These are phyloP conservation scores for Syzygium grande DNA, from an alignment of 345 rosid species.

Conservation along the genomic window DNA sequence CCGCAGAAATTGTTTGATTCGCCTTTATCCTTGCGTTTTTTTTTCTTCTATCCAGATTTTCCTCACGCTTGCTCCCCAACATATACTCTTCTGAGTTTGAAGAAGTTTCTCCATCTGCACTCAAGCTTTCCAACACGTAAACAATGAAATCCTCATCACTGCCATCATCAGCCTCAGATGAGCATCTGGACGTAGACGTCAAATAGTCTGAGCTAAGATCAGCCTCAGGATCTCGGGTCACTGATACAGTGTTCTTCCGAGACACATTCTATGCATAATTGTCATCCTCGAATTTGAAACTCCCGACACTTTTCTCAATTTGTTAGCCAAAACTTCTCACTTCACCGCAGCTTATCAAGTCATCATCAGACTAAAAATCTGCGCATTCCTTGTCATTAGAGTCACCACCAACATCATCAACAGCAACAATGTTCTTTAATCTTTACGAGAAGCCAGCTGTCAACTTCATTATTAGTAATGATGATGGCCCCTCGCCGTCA, in stretches of 20 bases:
- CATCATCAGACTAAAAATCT: not conserved
- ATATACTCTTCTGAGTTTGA: not conserved
- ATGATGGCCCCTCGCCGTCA: too few relatives aligned
- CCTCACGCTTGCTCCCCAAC: not conserved
- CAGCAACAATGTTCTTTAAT: not conserved
- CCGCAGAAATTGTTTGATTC: not conserved
- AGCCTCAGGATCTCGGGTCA: not conserved
- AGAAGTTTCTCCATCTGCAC: not conserved
- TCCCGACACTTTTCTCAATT: not conserved
- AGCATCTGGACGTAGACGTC: not conserved
- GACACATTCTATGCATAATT: not conserved
- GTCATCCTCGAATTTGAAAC: not conserved
- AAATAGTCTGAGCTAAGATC: not conserved
- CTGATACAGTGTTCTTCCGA: not conserved
- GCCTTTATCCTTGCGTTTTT: not conserved
- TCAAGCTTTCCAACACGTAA: not conserved
- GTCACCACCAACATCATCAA: not conserved
- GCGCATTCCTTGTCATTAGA: not conserved
- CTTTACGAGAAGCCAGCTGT: too few relatives aligned
- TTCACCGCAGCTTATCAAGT: not conserved
- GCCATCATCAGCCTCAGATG: not conserved
- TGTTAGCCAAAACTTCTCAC: not conserved
- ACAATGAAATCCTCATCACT: not conserved
- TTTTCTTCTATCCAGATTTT: not conserved
- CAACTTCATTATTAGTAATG: too few relatives aligned